Percentiles rank a stretch among this genome's conserved stretches.
Conservation (phyloP, 495 filamentous ascomycete genomes). For the Annulohypoxylon maeteangense region DNA sequence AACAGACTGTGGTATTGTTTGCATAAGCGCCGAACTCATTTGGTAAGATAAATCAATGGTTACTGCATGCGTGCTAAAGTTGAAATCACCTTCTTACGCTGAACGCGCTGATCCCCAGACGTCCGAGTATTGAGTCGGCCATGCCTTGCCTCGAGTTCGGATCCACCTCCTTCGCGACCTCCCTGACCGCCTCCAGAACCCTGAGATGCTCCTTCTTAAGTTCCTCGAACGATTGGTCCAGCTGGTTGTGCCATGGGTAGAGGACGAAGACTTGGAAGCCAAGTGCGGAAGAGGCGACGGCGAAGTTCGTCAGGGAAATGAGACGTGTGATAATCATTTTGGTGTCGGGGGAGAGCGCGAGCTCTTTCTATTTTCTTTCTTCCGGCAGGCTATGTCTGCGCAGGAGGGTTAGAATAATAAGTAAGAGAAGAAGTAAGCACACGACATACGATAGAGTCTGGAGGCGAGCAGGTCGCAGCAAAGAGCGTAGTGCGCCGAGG, state of each 20-base stretch:
- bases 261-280: conserved; percentile 72
- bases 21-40: conserved; percentile 43
- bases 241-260: conserved; percentile 72
- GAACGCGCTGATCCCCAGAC: conserved; percentile 40
- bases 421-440: conserved; percentile 3
- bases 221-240: conserved; percentile 68
- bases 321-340: conserved; percentile 58
- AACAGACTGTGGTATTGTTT: conserved; percentile 33
- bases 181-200: conserved; percentile 48
- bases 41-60: conserved; percentile 28
- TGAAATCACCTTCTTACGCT: conserved; percentile 46
- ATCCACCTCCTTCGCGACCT: conserved; percentile 48
- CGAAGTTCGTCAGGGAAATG: conserved; percentile 70
- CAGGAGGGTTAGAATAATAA: conserved; percentile 21
- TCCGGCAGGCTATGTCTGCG: conserved; percentile 28
- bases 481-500: conserved; percentile 35
- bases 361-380: conserved; percentile 9
- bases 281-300: conserved; percentile 68
- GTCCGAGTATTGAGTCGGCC: conserved; percentile 41
- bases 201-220: conserved; percentile 65
- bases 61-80: conserved; percentile 46
- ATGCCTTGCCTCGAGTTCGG: conserved; percentile 42
- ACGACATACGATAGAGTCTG: conserved; percentile 26
- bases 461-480: conserved; percentile 28
- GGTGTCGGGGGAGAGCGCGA: conserved; percentile 20